Evolutionary conservation across 1,284 basidiomycete genomes (phyloP).

Genomic region (Nidula niveotomentosa): DNA sequence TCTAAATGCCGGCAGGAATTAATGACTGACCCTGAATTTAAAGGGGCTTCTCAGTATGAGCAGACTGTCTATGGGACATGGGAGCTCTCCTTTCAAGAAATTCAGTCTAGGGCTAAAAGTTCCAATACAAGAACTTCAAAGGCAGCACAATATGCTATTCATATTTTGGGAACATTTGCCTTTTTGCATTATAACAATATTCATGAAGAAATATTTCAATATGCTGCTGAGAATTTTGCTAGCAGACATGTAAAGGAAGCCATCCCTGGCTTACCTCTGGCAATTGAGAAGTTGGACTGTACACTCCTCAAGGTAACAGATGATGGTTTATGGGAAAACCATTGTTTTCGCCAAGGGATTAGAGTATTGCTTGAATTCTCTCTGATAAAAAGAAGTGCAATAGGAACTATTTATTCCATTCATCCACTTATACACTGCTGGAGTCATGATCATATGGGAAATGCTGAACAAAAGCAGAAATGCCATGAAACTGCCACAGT

Average conservation of each 20-base stretch:
- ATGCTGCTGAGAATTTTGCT: background rate
- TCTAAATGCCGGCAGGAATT: background rate
- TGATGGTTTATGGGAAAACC: background rate
- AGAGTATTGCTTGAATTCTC: background rate
- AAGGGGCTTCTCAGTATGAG: constrained; percentile 3
- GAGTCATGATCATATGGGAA: background rate
- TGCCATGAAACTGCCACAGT: background rate
- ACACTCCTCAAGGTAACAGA: background rate
- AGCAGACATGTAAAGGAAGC: background rate
- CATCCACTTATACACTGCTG: constrained; percentile 2
- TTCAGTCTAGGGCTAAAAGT: background rate
- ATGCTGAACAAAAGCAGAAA: background rate
- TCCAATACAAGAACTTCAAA: background rate
- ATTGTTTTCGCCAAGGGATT: background rate
- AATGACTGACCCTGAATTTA: constrained; percentile 1
- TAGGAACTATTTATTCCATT: background rate
- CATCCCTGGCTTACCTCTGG: background rate
- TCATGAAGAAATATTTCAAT: background rate
- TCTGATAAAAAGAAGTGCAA: background rate
- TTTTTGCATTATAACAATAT: constrained; percentile 5
- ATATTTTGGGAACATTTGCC: background rate
- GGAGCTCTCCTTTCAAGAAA: constrained; percentile 1
- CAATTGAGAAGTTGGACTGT: background rate
- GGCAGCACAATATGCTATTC: constrained; percentile 2
- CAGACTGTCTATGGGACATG: constrained; percentile 3